phyloP scores from a whole-genome alignment of 2,329 filamentous ascomycete species.

The Neopestalotiopsis sp. region DNA sequence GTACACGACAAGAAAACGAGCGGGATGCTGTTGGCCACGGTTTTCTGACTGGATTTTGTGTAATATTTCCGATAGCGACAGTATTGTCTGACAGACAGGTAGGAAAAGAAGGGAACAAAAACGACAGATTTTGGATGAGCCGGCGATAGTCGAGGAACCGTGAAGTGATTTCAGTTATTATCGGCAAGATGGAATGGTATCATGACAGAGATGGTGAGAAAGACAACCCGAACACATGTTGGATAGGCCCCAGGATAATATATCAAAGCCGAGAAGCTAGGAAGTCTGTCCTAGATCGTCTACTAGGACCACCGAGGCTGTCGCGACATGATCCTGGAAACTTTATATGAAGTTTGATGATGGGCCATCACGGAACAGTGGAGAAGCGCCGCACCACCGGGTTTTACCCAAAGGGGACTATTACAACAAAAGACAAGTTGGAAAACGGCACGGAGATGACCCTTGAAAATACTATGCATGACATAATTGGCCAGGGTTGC shows the following conservation, averaged over 20 bases:
- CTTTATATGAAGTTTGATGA: slow-evolving; percentile 29
- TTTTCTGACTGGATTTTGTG: background rate
- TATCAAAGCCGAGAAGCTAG: slow-evolving; percentile 9
- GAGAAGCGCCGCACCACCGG: slow-evolving; percentile 31
- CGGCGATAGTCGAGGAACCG: background rate
- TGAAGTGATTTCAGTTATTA: background rate
- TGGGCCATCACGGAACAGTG: slow-evolving; percentile 28
- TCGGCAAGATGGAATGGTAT: slow-evolving; percentile 8
- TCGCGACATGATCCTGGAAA: slow-evolving; percentile 26
- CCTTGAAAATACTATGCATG: slow-evolving; percentile 46
- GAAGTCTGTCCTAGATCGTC: slow-evolving; percentile 3
- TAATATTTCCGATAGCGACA: background rate
- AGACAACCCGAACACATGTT: slow-evolving; percentile 6
- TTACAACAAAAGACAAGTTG: slow-evolving; percentile 32
- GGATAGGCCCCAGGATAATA: slow-evolving; percentile 8
- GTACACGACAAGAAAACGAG: background rate
- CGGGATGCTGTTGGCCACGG: background rate
- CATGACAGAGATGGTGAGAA: slow-evolving; percentile 13
- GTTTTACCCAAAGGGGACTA: slow-evolving; percentile 25
- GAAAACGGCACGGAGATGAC: slow-evolving; percentile 41
- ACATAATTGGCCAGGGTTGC: slow-evolving; percentile 45
- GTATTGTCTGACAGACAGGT: background rate
- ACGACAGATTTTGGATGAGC: background rate
- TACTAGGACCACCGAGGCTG: slow-evolving; percentile 21
- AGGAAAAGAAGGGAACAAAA: background rate